Evolutionary conservation across 2,329 filamentous ascomycete species (phyloP).

Genomic region (Whalleya microplaca): DNA sequence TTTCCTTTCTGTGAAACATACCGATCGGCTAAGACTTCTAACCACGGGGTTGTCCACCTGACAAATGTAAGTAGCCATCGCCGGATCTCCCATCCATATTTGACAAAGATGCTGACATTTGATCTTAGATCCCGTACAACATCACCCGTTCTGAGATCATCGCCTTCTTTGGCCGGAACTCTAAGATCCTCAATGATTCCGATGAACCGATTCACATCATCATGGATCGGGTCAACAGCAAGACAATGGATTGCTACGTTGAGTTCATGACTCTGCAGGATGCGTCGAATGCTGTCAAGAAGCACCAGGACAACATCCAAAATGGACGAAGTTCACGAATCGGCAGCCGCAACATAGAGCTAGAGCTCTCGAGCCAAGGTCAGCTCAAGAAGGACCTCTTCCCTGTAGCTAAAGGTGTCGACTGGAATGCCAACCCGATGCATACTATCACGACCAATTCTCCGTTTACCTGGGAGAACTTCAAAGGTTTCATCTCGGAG

Average conservation of each 20-base stretch:
- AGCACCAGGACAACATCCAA: slow-evolving; percentile 40
- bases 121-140: slow-evolving; percentile 46
- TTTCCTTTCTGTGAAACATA: slow-evolving; percentile 53
- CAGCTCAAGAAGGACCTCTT: slow-evolving; percentile 66
- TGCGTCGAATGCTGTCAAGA: slow-evolving; percentile 56
- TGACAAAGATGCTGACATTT: slow-evolving; percentile 4
- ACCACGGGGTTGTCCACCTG: slow-evolving; percentile 52
- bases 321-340: slow-evolving; percentile 50
- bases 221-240: slow-evolving; percentile 51
- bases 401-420: slow-evolving; percentile 57
- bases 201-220: slow-evolving; percentile 51
- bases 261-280: slow-evolving; percentile 52
- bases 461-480: slow-evolving; percentile 53
- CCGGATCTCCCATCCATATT: background rate
- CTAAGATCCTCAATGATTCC: slow-evolving; percentile 44
- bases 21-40: slow-evolving; percentile 34
- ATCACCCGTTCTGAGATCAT: slow-evolving; percentile 46
- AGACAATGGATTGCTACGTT: slow-evolving; percentile 51
- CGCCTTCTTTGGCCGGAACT: slow-evolving; percentile 49
- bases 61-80: slow-evolving; percentile 49
- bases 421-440: slow-evolving; percentile 54
- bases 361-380: slow-evolving; percentile 60
- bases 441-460: slow-evolving; percentile 35
- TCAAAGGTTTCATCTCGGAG: slow-evolving; percentile 62
- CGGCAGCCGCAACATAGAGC: slow-evolving; percentile 59